phyloP scores from a whole-genome alignment of 371 early-diverging fungal genomes.

The Mucor sp. region DNA sequence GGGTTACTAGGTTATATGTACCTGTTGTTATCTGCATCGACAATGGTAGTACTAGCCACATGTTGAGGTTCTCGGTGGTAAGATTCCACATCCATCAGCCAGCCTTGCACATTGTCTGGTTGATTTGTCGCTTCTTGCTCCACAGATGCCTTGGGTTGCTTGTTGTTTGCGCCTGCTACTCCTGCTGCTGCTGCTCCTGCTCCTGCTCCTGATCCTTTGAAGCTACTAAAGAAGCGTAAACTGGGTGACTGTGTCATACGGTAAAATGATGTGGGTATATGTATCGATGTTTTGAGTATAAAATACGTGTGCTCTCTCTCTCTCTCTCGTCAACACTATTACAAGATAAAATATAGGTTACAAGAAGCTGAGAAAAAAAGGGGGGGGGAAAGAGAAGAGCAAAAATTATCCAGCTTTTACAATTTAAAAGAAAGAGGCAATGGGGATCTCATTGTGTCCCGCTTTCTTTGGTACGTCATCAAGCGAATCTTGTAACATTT shows the following conservation, averaged over 20 bases:
- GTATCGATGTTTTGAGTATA: not conserved
- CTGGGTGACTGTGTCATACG: conserved; percentile 24
- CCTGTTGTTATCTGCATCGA: conserved; percentile 32
- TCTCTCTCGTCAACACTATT: no score
- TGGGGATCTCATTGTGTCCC: not conserved
- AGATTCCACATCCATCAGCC: conserved; percentile 26
- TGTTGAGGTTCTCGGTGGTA: conserved; percentile 9
- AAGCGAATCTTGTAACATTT: not conserved
- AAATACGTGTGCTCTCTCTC: not conserved
- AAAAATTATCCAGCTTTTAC: not conserved
- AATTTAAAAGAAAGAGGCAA: not conserved
- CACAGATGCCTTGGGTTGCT: not conserved
- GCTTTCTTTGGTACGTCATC: not conserved
- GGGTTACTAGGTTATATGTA: conserved; percentile 6
- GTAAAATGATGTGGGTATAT: conserved; percentile 3
- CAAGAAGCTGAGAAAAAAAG: not conserved
- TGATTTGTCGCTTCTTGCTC: conserved; percentile 1
- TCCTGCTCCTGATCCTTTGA: conserved; percentile 1
- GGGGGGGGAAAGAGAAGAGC: not conserved
- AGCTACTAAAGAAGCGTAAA: conserved; percentile 19
- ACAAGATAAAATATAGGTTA: not conserved
- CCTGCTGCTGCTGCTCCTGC: not conserved
- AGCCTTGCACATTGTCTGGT: conserved; percentile 31
- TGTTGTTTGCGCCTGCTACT: not conserved
- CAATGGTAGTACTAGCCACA: conserved; percentile 12